phyloP scores from a whole-genome alignment of 306 rosid genomes.

The Glycyrrhiza uralensis region DNA sequence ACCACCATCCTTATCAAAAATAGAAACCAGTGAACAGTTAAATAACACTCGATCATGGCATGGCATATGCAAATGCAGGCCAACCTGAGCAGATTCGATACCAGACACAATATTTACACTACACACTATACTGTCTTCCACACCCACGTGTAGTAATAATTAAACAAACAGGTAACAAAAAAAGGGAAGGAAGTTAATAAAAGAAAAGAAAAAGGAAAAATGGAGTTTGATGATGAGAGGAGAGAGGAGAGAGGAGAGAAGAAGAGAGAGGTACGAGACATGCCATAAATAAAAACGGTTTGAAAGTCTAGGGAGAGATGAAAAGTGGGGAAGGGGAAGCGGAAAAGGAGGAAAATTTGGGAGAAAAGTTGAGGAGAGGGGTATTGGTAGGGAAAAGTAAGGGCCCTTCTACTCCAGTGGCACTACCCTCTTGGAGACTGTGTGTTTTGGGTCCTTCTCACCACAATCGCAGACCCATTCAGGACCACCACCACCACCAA shows the following conservation, averaged over 20 bases:
- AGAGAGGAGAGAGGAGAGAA: too few relatives aligned
- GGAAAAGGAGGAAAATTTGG: conserved; percentile 79
- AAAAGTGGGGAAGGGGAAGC: conserved; percentile 49
- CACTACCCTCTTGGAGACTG: conserved; percentile 53
- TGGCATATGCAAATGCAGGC: not conserved
- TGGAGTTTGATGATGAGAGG: not conserved
- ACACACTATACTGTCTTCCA: not conserved
- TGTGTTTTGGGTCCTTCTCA: conserved; percentile 15
- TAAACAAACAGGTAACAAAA: not conserved
- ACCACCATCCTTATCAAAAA: not conserved
- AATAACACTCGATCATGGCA: not conserved
- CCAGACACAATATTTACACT: not conserved
- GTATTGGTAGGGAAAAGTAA: conserved; percentile 55
- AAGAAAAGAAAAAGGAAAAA: not conserved
- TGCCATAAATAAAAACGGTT: conserved; percentile 15
- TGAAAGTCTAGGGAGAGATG: conserved; percentile 29
- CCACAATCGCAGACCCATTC: conserved; percentile 16
- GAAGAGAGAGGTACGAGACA: not conserved
- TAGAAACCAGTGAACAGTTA: not conserved
- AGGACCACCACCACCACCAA: not conserved
- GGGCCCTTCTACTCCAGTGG: conserved; percentile 73
- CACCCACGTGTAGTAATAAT: not conserved
- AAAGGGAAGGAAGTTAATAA: not conserved
- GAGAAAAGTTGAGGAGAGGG: conserved; percentile 67
- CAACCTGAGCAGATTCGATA: not conserved